phyloP scores from a whole-genome alignment of 306 rosid species.

The Senna tora region DNA sequence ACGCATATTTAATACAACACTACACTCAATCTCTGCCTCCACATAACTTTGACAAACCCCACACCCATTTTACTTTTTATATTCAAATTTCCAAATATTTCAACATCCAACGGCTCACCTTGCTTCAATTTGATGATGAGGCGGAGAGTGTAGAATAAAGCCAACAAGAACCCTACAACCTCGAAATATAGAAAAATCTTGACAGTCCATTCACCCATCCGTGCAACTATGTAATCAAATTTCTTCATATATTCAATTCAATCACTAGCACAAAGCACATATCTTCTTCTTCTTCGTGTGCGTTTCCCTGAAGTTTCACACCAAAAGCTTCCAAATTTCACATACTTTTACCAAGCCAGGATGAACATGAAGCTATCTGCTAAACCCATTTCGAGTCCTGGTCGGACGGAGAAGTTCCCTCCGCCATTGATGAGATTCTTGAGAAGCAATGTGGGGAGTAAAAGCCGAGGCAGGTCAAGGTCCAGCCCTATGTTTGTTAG shows the following conservation, averaged over 20 bases:
- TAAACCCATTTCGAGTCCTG: constrained; percentile 82
- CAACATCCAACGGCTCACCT: not conserved
- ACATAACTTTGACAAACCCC: not conserved
- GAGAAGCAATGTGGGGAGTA: constrained; percentile 74
- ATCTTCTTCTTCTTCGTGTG: not conserved
- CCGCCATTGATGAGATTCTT: constrained; percentile 93
- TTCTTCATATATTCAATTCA: too few relatives aligned
- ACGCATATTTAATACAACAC: not conserved
- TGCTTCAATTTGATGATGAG: too few relatives aligned
- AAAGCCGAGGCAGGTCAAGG: constrained; percentile 73
- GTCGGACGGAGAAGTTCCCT: constrained; percentile 81
- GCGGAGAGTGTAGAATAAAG: constrained; percentile 3
- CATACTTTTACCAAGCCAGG: not conserved
- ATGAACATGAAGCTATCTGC: constrained; percentile 63
- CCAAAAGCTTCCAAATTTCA: constrained; percentile 18
- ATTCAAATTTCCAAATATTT: not conserved
- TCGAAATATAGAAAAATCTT: constrained; percentile 25
- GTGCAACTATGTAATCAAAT: constrained; percentile 53
- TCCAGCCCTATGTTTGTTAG: constrained; percentile 87
- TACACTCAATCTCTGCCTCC: not conserved
- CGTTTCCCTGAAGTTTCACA: constrained; percentile 24
- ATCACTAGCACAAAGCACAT: not conserved
- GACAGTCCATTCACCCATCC: constrained; percentile 58
- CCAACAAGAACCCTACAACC: constrained; percentile 38
- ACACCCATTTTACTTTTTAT: not conserved